Evolutionary conservation across 768 basidiomycete genomes (phyloP), one percentile per base, ranked within the genome.

Genomic region (Lentinus brumalis): DNA sequence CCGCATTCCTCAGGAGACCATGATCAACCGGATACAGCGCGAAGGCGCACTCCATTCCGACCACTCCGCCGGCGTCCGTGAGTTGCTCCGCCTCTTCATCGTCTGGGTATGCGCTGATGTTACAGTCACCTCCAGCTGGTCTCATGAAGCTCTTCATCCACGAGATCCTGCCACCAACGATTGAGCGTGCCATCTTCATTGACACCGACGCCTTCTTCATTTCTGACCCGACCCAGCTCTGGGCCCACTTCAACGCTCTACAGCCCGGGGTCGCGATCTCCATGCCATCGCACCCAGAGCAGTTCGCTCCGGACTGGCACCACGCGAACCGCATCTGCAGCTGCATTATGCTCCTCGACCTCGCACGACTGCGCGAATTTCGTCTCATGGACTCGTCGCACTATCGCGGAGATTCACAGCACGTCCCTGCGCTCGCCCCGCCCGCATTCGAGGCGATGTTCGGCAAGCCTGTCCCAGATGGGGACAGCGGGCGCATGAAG

Each of bases 91-190:
- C 29, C 41, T 42, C n/a, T 18, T 42, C 40, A 5, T 9, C 7
- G 16, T 12, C 38, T 16, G 12, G 12, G 32, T 7, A 38, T 11
- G 4, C 31, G 31, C 31, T 14, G 7, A 47, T 47, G 14, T 40
- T 18, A 9, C 31, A 31, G 14, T 40, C 14, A 9, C 31, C 21
- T 46, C 11, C 41, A 82, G 81, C 78, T 53, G 81, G 81, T 2
- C 75, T 83, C 44, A 80, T 82, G 79, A 83, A 83, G 65, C 72
- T 83, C 18, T 82, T 83, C 69, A 74, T 83, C 46, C 81, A 83
- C 62, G 81, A 83, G 66, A 75, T 83, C 14, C 67, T 83, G 49
- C 81, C 81, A 5, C 60, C 72, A 5, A 67, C 70, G 31, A 76
- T 82, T 50, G 72, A 73, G 58, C 79, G 75, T 66, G 76, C 76